A percentile compares a stretch with the other conserved stretches of the same genome.
Evolutionary conservation across 2,329 filamentous ascomycete genomes (phyloP).

Genomic region (Trichoderma afroharzianum): DNA sequence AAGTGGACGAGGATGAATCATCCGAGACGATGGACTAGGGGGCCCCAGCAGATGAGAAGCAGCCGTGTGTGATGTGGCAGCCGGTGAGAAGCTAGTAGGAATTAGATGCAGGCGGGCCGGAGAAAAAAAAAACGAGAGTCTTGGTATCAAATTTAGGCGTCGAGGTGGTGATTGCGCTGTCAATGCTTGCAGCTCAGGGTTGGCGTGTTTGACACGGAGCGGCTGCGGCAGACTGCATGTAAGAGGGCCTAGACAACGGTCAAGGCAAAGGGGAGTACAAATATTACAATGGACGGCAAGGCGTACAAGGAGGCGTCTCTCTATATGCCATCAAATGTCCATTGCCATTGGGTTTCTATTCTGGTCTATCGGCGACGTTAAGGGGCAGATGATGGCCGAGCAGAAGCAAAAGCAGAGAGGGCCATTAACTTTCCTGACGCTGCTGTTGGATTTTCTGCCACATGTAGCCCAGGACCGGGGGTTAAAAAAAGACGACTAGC

Average conservation of each 20-base stretch:
- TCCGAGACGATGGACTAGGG: neutral
- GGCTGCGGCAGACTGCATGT: constrained; percentile 16
- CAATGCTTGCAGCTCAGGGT: constrained; percentile 11
- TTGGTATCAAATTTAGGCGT: constrained; percentile 9
- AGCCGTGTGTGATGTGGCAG: constrained; percentile 20
- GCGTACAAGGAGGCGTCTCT: constrained; percentile 7
- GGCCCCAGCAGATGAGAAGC: constrained; percentile 11
- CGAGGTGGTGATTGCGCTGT: constrained; percentile 12
- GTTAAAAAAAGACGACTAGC: neutral
- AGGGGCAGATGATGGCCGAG: neutral
- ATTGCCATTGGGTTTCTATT: constrained; percentile 5
- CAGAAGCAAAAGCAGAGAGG: neutral
- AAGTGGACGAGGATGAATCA: neutral
- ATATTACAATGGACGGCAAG: neutral
- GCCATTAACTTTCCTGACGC: neutral
- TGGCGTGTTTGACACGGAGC: constrained; percentile 12
- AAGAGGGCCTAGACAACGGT: constrained; percentile 6
- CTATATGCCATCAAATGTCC: neutral
- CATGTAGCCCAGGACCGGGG: neutral
- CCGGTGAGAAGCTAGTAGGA: constrained; percentile 8
- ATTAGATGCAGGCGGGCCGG: constrained; percentile 11
- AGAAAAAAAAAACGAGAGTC: constrained; percentile 1
- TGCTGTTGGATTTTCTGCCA: neutral
- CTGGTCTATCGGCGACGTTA: neutral
- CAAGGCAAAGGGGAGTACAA: constrained; percentile 3